Percentiles rank a stretch among this genome's conserved stretches.
Evolutionary conservation across 1,284 basidiomycete genomes (phyloP).

Genomic region (Termitomyces sp.): DNA sequence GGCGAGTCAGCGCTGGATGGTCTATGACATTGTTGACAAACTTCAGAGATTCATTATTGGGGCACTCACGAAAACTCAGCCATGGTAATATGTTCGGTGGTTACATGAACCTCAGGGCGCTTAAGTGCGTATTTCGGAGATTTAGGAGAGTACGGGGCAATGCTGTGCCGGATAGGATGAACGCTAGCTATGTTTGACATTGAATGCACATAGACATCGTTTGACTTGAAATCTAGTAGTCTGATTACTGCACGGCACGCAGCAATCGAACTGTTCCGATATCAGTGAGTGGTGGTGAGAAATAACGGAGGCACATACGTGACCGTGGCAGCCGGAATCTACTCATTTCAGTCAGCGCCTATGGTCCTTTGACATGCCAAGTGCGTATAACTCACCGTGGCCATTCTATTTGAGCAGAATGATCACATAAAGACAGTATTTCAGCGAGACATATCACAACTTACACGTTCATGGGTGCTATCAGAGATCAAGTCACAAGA

Average conservation of each 20-base stretch:
- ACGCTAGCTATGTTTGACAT: slow-evolving; percentile 33
- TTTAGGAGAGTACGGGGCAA: slow-evolving; percentile 22
- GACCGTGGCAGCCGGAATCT: slow-evolving; percentile 63
- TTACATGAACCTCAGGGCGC: slow-evolving; percentile 53
- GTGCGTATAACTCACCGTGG: slow-evolving; percentile 26
- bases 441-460: slow-evolving; percentile 22
- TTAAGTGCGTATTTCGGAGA: slow-evolving; percentile 24
- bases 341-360: slow-evolving; percentile 10
- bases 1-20: slow-evolving; percentile 25
- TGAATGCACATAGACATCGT: slow-evolving; percentile 45
- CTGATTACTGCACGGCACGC: slow-evolving; percentile 64
- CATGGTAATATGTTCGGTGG: slow-evolving; percentile 55
- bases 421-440: not conserved
- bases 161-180: slow-evolving; percentile 25
- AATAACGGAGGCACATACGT: slow-evolving; percentile 37
- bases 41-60: not conserved
- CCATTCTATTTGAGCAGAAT: slow-evolving; percentile 24
- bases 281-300: slow-evolving; percentile 8
- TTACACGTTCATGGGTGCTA: slow-evolving; percentile 66
- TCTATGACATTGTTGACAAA: slow-evolving; percentile 1
- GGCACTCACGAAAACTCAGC: slow-evolving; percentile 37
- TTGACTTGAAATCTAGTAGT: slow-evolving; percentile 45
- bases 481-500: slow-evolving; percentile 1
- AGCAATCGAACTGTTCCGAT: slow-evolving; percentile 44
- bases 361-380: slow-evolving; percentile 1